phyloP scores from a whole-genome alignment of 1,284 basidiomycete genomes.

The Puccinia coronata region DNA sequence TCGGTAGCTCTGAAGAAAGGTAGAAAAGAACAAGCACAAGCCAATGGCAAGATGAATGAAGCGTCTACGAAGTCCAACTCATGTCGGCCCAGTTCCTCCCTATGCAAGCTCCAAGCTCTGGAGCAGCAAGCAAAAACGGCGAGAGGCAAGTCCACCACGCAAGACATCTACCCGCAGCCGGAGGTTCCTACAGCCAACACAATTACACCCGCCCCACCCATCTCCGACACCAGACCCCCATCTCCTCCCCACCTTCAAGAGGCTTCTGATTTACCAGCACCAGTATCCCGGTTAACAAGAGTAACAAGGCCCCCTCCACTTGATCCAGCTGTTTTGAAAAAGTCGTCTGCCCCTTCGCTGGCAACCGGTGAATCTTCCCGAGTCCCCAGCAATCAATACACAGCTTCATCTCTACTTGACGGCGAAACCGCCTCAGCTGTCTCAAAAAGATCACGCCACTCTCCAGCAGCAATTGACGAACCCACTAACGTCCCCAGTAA shows the following conservation, averaged over 20 bases:
- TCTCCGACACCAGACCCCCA: neutral
- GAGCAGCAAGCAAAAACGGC: constrained; percentile 1
- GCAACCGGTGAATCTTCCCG: neutral
- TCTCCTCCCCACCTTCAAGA: neutral
- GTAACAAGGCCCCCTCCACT: neutral
- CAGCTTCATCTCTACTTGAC: neutral
- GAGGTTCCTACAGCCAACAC: neutral
- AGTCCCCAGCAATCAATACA: neutral
- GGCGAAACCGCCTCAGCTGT: neutral
- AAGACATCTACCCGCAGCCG: neutral
- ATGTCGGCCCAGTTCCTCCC: neutral
- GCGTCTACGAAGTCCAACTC: neutral
- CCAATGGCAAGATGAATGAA: neutral
- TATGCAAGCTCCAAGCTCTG: neutral
- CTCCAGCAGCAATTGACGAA: neutral
- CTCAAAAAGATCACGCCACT: neutral
- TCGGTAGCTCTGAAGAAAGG: neutral
- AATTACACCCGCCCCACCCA: constrained; percentile 1
- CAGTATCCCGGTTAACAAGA: neutral
- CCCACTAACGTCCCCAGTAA: neutral
- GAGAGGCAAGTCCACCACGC: neutral
- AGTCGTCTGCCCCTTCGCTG: neutral
- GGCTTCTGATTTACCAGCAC: neutral
- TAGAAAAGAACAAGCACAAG: neutral
- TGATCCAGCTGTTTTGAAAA: constrained; percentile 5